Evolutionary conservation across 495 filamentous ascomycete genomes (phyloP).

Genomic region (Chaetomium cochliodes): DNA sequence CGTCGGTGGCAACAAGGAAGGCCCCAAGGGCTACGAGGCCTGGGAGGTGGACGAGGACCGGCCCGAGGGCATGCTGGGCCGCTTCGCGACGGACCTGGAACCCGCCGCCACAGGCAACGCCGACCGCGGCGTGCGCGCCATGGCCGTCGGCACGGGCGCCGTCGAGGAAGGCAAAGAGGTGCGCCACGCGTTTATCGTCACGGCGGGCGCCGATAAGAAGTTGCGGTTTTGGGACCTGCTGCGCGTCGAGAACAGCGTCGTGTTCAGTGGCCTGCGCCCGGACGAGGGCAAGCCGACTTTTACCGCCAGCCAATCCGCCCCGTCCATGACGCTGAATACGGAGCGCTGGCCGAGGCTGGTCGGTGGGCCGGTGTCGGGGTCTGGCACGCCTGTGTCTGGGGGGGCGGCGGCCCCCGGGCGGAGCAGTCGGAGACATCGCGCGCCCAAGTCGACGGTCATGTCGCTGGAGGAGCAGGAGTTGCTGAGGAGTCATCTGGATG

Average conservation of each 20-base stretch:
- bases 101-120: conserved; percentile 48
- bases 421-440: conserved; percentile 44
- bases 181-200: conserved; percentile 70
- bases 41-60: conserved; percentile 90
- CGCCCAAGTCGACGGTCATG: conserved; percentile 81
- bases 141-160: conserved; percentile 53
- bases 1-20: conserved; percentile 55
- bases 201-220: conserved; percentile 84
- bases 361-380: conserved; percentile 11
- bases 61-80: conserved; percentile 82
- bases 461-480: conserved; percentile 82
- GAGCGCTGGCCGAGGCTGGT: conserved; percentile 60
- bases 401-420: conserved; percentile 38
- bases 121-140: conserved; percentile 60
- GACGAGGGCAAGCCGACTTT: conserved; percentile 73
- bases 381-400: conserved; percentile 39
- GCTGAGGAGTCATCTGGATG: conserved; percentile 82
- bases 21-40: conserved; percentile 70
- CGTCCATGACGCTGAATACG: conserved; percentile 66
- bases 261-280: conserved; percentile 74
- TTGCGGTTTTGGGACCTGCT: conserved; percentile 89
- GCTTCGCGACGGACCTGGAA: conserved; percentile 74
- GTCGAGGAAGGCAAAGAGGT: conserved; percentile 60
- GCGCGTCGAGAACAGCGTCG: conserved; percentile 66
- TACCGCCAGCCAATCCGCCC: conserved; percentile 64